These are phyloP conservation scores for Botrytis byssoidea DNA, from an alignment of 2,329 filamentous ascomycete genomes.

Conservation along the genomic window DNA sequence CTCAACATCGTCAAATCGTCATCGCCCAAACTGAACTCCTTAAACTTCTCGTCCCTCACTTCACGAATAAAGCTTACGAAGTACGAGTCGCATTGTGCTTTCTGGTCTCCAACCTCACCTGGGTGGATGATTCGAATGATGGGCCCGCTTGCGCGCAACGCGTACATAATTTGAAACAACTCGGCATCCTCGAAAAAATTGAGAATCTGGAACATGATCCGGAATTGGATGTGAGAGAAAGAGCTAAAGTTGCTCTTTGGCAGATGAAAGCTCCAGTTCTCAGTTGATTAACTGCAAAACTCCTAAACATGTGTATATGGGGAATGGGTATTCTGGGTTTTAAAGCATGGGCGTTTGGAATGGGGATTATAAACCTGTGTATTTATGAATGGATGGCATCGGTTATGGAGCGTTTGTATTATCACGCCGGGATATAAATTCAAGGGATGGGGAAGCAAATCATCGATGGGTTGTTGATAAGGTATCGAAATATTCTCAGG, in stretches of 20 bases:
- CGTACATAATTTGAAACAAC: slow-evolving; percentile 63
- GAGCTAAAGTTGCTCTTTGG: slow-evolving; percentile 75
- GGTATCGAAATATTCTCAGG: neutral
- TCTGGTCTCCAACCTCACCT: slow-evolving; percentile 82
- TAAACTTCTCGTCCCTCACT: slow-evolving; percentile 68
- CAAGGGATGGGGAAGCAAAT: neutral
- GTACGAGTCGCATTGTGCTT: slow-evolving; percentile 80
- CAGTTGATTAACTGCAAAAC: neutral
- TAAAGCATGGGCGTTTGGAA: slow-evolving; percentile 13
- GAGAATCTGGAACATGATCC: slow-evolving; percentile 63
- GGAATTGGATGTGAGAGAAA: slow-evolving; percentile 79
- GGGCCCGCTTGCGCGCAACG: slow-evolving; percentile 63
- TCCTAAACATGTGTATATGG: neutral
- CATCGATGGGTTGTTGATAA: neutral
- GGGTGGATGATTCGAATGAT: slow-evolving; percentile 73
- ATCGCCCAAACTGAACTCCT: slow-evolving; percentile 76
- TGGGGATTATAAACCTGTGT: neutral
- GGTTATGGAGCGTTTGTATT: slow-evolving; percentile 5
- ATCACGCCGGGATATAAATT: neutral
- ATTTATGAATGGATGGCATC: neutral
- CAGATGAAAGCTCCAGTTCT: slow-evolving; percentile 53
- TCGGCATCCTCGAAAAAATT: slow-evolving; percentile 70
- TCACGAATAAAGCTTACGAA: slow-evolving; percentile 68
- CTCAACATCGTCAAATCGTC: slow-evolving; percentile 74
- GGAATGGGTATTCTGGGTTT: neutral